phyloP scores from a whole-genome alignment of 2,329 filamentous ascomycete species.

The Harringtonia aguacate region DNA sequence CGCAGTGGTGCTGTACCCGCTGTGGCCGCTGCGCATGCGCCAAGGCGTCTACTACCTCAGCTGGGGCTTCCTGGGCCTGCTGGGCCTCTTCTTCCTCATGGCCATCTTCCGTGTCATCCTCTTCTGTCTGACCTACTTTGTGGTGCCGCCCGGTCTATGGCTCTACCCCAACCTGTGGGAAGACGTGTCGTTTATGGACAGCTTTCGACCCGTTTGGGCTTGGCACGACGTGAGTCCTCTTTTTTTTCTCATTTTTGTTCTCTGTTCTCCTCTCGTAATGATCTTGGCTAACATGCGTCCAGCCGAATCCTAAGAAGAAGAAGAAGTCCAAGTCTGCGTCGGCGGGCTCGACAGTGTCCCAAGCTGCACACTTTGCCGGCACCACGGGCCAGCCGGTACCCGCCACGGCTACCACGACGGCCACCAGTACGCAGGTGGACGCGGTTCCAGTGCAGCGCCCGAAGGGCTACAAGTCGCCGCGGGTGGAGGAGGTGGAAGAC shows the following conservation, averaged over 20 bases:
- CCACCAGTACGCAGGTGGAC: slow-evolving; percentile 42
- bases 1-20: slow-evolving; percentile 82
- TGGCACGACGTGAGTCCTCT: slow-evolving; percentile 79
- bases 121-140: slow-evolving; percentile 87
- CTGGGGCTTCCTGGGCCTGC: slow-evolving; percentile 81
- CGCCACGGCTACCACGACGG: slow-evolving; percentile 44
- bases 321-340: slow-evolving; percentile 35
- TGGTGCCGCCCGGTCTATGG: slow-evolving; percentile 81
- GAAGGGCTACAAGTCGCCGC: slow-evolving; percentile 34
- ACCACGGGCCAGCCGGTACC: slow-evolving; percentile 42
- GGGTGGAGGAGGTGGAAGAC: slow-evolving; percentile 25
- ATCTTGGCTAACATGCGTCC: slow-evolving; percentile 8
- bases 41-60: slow-evolving; percentile 95
- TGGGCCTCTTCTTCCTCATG: slow-evolving; percentile 95
- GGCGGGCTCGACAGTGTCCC: slow-evolving; percentile 22
- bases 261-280: too few species aligned
- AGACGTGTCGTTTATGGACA: slow-evolving; percentile 96
- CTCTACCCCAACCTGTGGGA: slow-evolving; percentile 97
- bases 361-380: slow-evolving; percentile 36
- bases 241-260: not conserved
- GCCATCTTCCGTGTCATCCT: slow-evolving; percentile 92
- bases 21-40: slow-evolving; percentile 87
- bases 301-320: slow-evolving; percentile 42
- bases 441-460: slow-evolving; percentile 25
- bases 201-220: slow-evolving; percentile 90